Percentiles rank a stretch among this genome's conserved stretches.
phyloP scores from a whole-genome alignment of 306 rosid species.

The Medicago ruthenica region DNA sequence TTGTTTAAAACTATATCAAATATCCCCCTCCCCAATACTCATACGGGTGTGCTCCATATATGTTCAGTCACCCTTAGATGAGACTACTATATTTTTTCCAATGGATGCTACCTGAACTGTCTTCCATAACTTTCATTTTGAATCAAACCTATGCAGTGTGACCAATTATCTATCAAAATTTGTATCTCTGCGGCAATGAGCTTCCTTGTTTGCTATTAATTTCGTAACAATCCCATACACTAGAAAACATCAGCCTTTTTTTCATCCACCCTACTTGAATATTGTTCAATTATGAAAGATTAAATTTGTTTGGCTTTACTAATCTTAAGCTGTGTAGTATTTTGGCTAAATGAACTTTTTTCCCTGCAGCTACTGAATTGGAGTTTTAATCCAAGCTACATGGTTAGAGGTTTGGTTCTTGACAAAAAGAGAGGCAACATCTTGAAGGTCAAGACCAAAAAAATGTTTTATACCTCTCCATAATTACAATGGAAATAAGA shows the following conservation, averaged over 20 bases:
- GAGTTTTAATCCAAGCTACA: slow-evolving; percentile 88
- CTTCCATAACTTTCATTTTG: neutral
- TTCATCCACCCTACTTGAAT: neutral
- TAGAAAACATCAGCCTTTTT: neutral
- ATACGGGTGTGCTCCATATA: neutral
- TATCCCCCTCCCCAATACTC: neutral
- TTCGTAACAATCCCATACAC: neutral
- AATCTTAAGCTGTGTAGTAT: slow-evolving; percentile 32
- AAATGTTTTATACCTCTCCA: slow-evolving; percentile 14
- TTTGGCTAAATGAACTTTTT: slow-evolving; percentile 40
- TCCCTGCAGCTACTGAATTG: slow-evolving; percentile 76
- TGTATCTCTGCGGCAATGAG: neutral
- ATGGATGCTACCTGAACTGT: neutral
- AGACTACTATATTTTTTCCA: neutral
- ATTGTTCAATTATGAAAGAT: neutral
- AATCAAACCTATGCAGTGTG: neutral
- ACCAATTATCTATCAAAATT: neutral
- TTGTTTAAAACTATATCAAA: neutral
- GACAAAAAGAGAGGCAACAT: slow-evolving; percentile 98
- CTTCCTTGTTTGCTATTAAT: neutral
- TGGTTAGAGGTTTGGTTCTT: slow-evolving; percentile 98
- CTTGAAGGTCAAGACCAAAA: slow-evolving; percentile 69
- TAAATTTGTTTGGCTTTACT: slow-evolving; percentile 4
- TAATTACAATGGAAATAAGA: neutral
- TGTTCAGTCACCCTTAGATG: no score